Evolutionary conservation across 2,329 filamentous ascomycete genomes (phyloP), one percentile per base, ranked within the genome.

Genomic region (Rhynchosporium secalis): DNA sequence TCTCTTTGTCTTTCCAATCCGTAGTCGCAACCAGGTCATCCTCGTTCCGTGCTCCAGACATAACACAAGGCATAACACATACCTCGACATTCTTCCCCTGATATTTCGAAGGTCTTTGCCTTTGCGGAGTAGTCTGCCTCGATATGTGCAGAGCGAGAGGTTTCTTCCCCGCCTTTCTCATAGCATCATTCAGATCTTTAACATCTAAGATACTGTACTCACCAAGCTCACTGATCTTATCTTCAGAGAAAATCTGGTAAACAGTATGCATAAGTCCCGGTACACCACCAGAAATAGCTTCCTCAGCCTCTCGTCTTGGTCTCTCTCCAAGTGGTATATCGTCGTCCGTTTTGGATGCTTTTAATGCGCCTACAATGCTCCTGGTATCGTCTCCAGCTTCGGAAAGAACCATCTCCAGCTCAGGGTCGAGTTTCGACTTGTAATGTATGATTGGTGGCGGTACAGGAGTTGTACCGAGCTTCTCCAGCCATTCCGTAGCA

Each of bases 401-500:
- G 7, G 59, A 58, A 15, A 65, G 49, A 5, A 69, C 51, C 4
- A 52, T 56, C 54, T 65, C 66, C 20, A 67, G 59, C 10, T 63
- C 58, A 83, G 63, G 55, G 48, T 65, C 59, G 38, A 67, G 55
- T 48, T 61, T 59, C n/a, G 64, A 45, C 29, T 66, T 64, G 10
- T 62, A 63, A 10, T 48, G 60, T 29, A 51, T 45, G 28, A 70
- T 62, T 9, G 64, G 61, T 46, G 86, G 86, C 28, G 86, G 86
- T 40, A 87, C 77, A 33, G 88, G 88, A 40, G 79, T 79, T 36
- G 83, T 76, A n/a, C 86, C 86, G n/a, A 98, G 78, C 76, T 97
- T 91, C 45, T 90, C 84, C 43, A 97, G 79, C 95, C 95, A 99
- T 75, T 98, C 95, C 15, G 84, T 78, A 5, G 89, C 86, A 63